Base-by-base conservation (phyloP, 2,329 filamentous ascomycete species). In the Ophiostoma piceae region DNA sequence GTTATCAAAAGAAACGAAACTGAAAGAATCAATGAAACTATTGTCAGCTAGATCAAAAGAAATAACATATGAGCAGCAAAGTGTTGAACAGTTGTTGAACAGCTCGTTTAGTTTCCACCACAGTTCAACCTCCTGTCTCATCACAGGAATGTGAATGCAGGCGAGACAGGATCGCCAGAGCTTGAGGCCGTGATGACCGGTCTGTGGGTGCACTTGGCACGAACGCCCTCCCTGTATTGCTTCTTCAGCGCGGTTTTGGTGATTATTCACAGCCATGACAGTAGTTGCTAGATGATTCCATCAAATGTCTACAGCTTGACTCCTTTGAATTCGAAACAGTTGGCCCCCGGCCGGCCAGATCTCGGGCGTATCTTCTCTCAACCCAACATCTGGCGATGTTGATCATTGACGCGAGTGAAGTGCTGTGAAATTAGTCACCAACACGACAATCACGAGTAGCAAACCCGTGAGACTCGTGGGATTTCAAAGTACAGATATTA, bases 161-260 rank as follows among this genome's bases (percentile, higher is more conserved):
- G 22, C 51, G 9, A 57, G 51, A 26, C 51, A 57, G 7, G 51
- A 47, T 47, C 43, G 43, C 16, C 51, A 57, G 51, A 57, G 51
- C n/a, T 57, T 57, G 51, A 22, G 51, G 11, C 8, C n/a, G 22
- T 12, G n/a, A 57, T 26, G 51, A 57, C 51, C 11, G n/a, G 51
- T 57, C 51, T 57, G 51, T 47, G 43, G 16, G 16, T 47, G 43
- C 9, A 8, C 19, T 57, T 57, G 51, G 51, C 51, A 57, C 51
- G 19, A 57, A 57, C 47, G 26, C 8, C 22, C 51, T 57, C 51
- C 51, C 51, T 57, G n/a, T 57, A 57, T 57, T 57, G 51, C 51
- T 57, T 57, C 51, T 57, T 57, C 51, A 19, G 43, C 43, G 19
- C 19, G 43, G 43, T 47, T 47, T 47, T 47, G 16, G 16, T 7